phyloP scores from a whole-genome alignment of 2,329 filamentous ascomycete species.

The Fusarium pseudonygamai region DNA sequence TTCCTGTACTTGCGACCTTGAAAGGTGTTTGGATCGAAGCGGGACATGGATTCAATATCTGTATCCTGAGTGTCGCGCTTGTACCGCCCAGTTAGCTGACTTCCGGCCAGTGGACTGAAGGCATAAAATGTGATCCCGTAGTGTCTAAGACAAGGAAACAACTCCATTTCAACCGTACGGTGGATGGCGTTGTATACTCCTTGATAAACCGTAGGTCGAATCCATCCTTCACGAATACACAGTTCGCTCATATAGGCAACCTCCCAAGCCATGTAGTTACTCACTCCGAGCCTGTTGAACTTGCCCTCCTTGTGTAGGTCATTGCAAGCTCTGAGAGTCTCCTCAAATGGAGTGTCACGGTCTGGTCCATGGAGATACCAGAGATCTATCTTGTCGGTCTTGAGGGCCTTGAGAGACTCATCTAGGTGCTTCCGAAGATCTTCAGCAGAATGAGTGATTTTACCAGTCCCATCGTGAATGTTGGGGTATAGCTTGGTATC shows the following conservation, averaged over 20 bases:
- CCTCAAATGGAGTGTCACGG: conserved; percentile 69
- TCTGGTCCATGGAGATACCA: conserved; percentile 61
- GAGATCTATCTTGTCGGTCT: conserved; percentile 31
- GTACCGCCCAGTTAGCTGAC: conserved; percentile 72
- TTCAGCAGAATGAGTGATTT: not conserved
- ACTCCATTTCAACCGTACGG: conserved; percentile 70
- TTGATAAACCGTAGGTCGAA: conserved; percentile 77
- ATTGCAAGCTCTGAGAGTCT: conserved; percentile 74
- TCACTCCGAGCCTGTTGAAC: conserved; percentile 76
- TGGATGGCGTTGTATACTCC: conserved; percentile 67
- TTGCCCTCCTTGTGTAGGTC: conserved; percentile 76
- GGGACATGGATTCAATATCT: conserved; percentile 28
- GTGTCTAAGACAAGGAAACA: conserved; percentile 71
- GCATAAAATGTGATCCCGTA: conserved; percentile 75
- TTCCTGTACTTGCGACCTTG: conserved; percentile 15
- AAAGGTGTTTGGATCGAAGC: conserved; percentile 35
- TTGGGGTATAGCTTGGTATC: conserved; percentile 1
- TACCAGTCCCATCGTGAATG: not conserved
- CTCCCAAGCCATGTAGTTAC: conserved; percentile 80
- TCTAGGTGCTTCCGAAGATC: not conserved
- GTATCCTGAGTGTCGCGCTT: conserved; percentile 40
- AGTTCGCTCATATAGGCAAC: conserved; percentile 78
- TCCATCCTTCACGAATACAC: conserved; percentile 74
- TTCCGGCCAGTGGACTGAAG: conserved; percentile 78
- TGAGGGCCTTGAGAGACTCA: conserved; percentile 15